phyloP scores from a whole-genome alignment of 345 rosid species.

The Populus euphratica region DNA sequence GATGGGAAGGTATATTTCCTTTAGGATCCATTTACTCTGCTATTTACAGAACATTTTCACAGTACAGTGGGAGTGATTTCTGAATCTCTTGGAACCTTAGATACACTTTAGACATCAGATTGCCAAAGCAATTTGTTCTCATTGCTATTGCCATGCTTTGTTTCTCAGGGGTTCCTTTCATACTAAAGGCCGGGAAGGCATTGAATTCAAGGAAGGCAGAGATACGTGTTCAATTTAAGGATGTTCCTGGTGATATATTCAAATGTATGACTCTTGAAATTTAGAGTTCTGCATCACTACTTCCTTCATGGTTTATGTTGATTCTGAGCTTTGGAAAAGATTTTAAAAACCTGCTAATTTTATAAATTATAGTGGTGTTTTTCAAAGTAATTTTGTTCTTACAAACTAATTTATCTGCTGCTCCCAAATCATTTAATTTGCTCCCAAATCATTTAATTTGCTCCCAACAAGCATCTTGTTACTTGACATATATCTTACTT shows the following conservation, averaged over 20 bases:
- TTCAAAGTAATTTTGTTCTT: not conserved
- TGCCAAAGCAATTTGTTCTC: not conserved
- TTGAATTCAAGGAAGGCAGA: constrained; percentile 94
- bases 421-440: not conserved
- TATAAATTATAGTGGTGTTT: not conserved
- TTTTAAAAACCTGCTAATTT: not conserved
- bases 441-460: no score
- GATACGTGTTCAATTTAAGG: constrained; percentile 97
- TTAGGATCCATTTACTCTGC: constrained; percentile 9
- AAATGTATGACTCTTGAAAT: constrained; percentile 47
- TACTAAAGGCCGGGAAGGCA: constrained; percentile 97
- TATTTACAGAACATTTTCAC: not conserved
- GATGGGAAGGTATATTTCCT: constrained; percentile 86
- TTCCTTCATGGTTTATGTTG: constrained; percentile 1
- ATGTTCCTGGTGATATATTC: constrained; percentile 97
- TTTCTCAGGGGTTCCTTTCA: constrained; percentile 86
- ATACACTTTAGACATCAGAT: not conserved
- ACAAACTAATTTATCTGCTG: not conserved
- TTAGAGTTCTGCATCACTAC: constrained; percentile 2
- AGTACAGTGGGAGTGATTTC: not conserved
- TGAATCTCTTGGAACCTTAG: constrained; percentile 4
- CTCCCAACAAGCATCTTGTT: not conserved
- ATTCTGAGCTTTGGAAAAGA: constrained; percentile 4
- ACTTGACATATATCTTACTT: constrained; percentile 9
- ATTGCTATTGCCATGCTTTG: constrained; percentile 9